These are phyloP conservation scores for Fomitiporia mediterranea DNA, from an alignment of 1,284 basidiomycete genomes.

Conservation along the genomic window DNA sequence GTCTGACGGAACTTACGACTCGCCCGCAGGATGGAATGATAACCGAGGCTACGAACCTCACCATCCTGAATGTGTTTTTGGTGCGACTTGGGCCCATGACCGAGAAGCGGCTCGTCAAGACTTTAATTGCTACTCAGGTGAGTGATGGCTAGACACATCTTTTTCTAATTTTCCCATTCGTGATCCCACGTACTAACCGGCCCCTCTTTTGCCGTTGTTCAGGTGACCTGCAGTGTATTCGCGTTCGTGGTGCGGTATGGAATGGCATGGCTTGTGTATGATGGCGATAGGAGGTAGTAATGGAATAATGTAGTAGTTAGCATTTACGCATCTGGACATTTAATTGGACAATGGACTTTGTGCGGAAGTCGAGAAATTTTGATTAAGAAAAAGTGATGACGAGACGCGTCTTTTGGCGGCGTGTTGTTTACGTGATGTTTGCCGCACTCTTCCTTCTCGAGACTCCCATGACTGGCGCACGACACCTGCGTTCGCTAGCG, in stretches of 20 bases:
- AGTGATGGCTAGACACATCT: constrained; percentile 21
- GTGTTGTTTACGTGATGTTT: constrained; percentile 18
- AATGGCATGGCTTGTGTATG: constrained; percentile 81
- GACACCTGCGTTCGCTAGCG: not conserved
- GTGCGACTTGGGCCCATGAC: constrained; percentile 75
- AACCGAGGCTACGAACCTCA: constrained; percentile 76
- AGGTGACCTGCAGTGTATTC: constrained; percentile 67
- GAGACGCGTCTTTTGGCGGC: not conserved
- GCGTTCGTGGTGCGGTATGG: constrained; percentile 88
- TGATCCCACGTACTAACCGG: not conserved
- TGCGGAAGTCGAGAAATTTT: not conserved
- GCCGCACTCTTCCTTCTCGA: not conserved
- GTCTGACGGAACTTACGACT: constrained; percentile 62
- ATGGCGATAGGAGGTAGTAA: constrained; percentile 77
- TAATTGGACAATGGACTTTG: not conserved
- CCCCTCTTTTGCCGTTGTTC: constrained; percentile 5
- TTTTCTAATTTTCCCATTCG: not conserved
- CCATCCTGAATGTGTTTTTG: constrained; percentile 81
- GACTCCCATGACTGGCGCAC: not conserved
- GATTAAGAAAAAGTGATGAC: not conserved
- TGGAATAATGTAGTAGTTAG: too few species aligned
- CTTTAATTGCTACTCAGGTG: constrained; percentile 72
- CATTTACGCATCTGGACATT: too few species aligned
- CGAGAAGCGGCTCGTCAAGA: constrained; percentile 71
- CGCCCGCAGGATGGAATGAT: constrained; percentile 54